A percentile compares a stretch with the other conserved stretches of the same genome.
These are phyloP conservation scores for Phialocephala sp. DNA, from an alignment of 2,329 filamentous ascomycete species.

Conservation along the genomic window DNA sequence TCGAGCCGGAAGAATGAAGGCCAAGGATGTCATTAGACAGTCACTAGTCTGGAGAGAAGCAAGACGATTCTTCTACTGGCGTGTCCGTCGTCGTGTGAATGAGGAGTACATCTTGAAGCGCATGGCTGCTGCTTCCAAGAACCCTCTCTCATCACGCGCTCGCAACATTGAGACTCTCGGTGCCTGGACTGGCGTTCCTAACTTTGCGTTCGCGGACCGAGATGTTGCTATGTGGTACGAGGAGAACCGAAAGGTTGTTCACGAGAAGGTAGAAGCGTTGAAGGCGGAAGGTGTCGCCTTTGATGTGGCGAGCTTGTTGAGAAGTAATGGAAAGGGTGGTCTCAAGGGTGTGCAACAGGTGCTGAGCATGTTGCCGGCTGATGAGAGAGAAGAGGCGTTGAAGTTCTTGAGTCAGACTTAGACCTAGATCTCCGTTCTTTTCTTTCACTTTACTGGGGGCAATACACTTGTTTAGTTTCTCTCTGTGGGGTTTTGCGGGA, in stretches of 20 bases:
- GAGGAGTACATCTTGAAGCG: constrained; percentile 97
- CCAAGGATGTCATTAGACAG: constrained; percentile 91
- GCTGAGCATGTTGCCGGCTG: constrained; percentile 83
- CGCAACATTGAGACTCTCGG: constrained; percentile 76
- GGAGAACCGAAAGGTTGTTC: constrained; percentile 83
- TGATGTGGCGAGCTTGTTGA: constrained; percentile 72
- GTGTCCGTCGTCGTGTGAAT: constrained; percentile 92
- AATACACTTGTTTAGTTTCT: background rate
- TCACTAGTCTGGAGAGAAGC: constrained; percentile 85
- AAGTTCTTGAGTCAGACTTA: constrained; percentile 40
- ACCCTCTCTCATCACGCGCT: constrained; percentile 59
- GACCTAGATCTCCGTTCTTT: background rate
- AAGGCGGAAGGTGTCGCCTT: constrained; percentile 75
- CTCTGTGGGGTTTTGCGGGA: background rate
- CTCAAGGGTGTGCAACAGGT: constrained; percentile 88
- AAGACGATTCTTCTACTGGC: constrained; percentile 99
- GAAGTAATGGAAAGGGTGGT: constrained; percentile 69
- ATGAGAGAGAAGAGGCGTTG: constrained; percentile 72
- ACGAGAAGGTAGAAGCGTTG: constrained; percentile 82
- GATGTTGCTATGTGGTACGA: constrained; percentile 95
- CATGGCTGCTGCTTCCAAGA: constrained; percentile 61
- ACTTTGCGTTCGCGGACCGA: constrained; percentile 80
- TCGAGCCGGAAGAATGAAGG: constrained; percentile 95
- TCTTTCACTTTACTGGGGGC: background rate
- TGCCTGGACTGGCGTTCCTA: constrained; percentile 80